A percentile compares a stretch with the other conserved stretches of the same genome.
Evolutionary conservation across 2,329 filamentous ascomycete species (phyloP).

Genomic region (Alternaria angustiovoidea): DNA sequence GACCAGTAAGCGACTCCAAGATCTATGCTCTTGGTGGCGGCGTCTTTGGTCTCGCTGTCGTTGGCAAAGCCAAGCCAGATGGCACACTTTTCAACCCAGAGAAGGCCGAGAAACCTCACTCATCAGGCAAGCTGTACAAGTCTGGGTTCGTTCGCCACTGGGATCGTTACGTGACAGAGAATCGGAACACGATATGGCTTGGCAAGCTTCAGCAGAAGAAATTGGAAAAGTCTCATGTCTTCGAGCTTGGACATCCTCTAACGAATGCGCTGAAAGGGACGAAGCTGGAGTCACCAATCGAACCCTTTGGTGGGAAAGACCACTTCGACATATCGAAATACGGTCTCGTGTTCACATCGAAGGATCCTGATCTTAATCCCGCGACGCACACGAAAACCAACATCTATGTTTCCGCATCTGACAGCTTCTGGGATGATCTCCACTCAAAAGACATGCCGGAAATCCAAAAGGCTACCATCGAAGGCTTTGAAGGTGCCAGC

Average conservation of each 20-base stretch:
- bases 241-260: slow-evolving; percentile 49
- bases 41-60: slow-evolving; percentile 57
- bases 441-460: slow-evolving; percentile 18
- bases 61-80: slow-evolving; percentile 70
- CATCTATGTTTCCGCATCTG: slow-evolving; percentile 72
- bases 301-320: slow-evolving; percentile 79
- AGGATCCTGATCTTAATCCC: slow-evolving; percentile 74
- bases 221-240: slow-evolving; percentile 1
- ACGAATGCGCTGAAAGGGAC: slow-evolving; percentile 70
- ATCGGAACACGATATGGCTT: slow-evolving; percentile 77
- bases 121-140: slow-evolving; percentile 75
- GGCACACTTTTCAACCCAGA: slow-evolving; percentile 75
- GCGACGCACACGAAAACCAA: slow-evolving; percentile 83
- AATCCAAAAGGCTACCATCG: slow-evolving; percentile 65
- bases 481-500: slow-evolving; percentile 69
- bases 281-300: slow-evolving; percentile 71
- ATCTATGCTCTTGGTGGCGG: slow-evolving; percentile 48
- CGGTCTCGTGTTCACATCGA: slow-evolving; percentile 77
- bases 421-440: slow-evolving; percentile 59
- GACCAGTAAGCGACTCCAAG: slow-evolving; percentile 60
- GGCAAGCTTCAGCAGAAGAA: slow-evolving; percentile 60
- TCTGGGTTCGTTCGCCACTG: slow-evolving; percentile 82
- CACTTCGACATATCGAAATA: slow-evolving; percentile 77
- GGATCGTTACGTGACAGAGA: slow-evolving; percentile 76
- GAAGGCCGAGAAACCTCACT: slow-evolving; percentile 65